These are phyloP conservation scores for Elasticomyces elasticus DNA, from an alignment of 495 filamentous ascomycete genomes.

Conservation along the genomic window DNA sequence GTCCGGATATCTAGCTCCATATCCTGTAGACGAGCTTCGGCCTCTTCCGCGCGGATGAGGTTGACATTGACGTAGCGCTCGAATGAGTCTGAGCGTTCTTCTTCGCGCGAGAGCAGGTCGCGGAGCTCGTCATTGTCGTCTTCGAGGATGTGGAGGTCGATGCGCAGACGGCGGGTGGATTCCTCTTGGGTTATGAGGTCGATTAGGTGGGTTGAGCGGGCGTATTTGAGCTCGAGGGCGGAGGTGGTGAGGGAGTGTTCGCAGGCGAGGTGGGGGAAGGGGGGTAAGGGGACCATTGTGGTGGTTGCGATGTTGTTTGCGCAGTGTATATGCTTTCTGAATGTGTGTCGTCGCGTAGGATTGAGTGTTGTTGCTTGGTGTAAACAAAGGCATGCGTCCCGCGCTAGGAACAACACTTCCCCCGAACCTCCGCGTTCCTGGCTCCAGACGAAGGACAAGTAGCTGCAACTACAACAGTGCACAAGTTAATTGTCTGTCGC, in stretches of 20 bases:
- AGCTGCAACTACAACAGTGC: background rate
- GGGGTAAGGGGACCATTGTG: conserved; percentile 8
- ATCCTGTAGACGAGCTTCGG: conserved; percentile 44
- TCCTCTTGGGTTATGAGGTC: conserved; percentile 59
- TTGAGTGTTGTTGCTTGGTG: background rate
- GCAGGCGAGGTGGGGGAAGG: conserved; percentile 9
- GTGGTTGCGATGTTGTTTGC: background rate
- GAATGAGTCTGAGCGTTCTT: conserved; percentile 41
- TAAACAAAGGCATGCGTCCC: background rate
- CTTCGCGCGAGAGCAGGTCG: conserved; percentile 47
- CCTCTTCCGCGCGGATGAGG: conserved; percentile 46
- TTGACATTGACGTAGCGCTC: conserved; percentile 45
- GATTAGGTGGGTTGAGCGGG: conserved; percentile 45
- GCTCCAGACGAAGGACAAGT: background rate
- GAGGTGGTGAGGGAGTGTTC: conserved; percentile 40
- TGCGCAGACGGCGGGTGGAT: conserved; percentile 49
- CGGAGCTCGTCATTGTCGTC: conserved; percentile 62
- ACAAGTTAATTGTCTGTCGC: background rate
- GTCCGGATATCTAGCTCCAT: conserved; percentile 47
- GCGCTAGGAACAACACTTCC: background rate
- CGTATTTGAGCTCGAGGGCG: conserved; percentile 56
- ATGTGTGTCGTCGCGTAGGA: background rate
- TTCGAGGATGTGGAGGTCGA: conserved; percentile 57
- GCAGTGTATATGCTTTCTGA: background rate
- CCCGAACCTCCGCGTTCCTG: background rate